Evolutionary conservation across 140 eudicot species (phyloP).

Genomic region (Senecio squalidus): DNA sequence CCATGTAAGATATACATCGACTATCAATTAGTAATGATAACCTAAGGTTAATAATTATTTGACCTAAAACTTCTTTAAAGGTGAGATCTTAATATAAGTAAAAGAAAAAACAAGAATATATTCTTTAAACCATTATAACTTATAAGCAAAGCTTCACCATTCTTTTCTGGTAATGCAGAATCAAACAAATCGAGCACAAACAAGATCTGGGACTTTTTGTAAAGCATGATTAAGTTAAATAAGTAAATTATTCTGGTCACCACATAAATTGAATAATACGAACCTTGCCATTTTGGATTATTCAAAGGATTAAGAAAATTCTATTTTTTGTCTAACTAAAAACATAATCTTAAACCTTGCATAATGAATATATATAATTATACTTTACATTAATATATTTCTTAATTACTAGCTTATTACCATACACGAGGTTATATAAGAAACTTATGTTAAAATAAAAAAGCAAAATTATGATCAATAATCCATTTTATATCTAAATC

Average conservation of each 20-base stretch:
- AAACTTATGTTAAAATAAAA: too few relatives aligned
- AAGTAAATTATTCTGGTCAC: neutral
- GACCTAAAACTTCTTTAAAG: neutral
- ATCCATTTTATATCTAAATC: too few relatives aligned
- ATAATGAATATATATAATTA: neutral
- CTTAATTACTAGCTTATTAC: too few relatives aligned
- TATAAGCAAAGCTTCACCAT: slow-evolving; percentile 19
- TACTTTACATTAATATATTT: too few relatives aligned
- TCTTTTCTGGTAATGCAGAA: slow-evolving; percentile 8
- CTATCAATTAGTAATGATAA: neutral
- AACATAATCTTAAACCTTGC: neutral
- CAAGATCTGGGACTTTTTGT: neutral
- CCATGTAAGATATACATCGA: too few relatives aligned
- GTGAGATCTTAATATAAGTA: neutral
- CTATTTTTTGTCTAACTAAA: neutral
- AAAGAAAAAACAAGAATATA: neutral
- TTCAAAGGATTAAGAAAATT: neutral
- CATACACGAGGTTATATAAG: too few relatives aligned
- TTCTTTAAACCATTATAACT: slow-evolving; percentile 11
- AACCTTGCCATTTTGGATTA: slow-evolving; percentile 3
- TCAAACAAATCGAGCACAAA: slow-evolving; percentile 2
- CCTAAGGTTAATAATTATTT: neutral
- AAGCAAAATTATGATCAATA: too few relatives aligned
- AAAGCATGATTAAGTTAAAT: neutral
- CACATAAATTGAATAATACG: slow-evolving; percentile 16